phyloP scores from a whole-genome alignment of 805 yeast species.

The Spathaspora boniae region DNA sequence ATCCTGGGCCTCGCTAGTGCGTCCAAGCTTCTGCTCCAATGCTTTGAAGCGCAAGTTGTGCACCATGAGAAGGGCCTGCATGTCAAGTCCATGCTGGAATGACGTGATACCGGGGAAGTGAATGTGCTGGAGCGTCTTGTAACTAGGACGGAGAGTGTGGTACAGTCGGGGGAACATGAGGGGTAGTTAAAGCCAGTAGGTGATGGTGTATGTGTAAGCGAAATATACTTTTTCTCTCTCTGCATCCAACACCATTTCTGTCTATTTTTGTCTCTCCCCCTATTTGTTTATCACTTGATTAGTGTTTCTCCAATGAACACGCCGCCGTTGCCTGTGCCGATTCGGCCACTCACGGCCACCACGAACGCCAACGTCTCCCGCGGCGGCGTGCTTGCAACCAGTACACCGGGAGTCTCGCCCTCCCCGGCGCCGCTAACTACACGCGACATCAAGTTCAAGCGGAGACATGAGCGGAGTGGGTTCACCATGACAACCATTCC shows the following conservation, averaged over 20 bases:
- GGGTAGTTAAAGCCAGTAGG: no score
- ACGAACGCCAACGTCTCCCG: background rate
- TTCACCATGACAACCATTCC: constrained; percentile 15
- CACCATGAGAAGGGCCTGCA: constrained; percentile 55
- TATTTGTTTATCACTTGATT: background rate
- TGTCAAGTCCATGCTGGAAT: constrained; percentile 45
- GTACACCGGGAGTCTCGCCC: no score
- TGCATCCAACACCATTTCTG: background rate
- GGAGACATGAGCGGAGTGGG: constrained; percentile 1
- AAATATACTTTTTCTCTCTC: background rate
- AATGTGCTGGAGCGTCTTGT: constrained; percentile 21
- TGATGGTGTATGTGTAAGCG: no score
- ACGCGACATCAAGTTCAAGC: no score
- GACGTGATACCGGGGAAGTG: constrained; percentile 41
- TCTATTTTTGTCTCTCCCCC: background rate
- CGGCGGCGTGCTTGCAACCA: no score
- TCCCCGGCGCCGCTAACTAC: no score
- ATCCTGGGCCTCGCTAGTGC: constrained; percentile 38
- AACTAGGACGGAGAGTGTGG: background rate
- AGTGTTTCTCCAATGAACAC: no score
- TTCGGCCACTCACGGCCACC: constrained; percentile 4
- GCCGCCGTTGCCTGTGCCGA: no score
- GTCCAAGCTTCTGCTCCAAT: constrained; percentile 45
- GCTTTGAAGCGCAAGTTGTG: constrained; percentile 57
- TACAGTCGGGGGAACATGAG: no score